Evolutionary conservation across 768 basidiomycete genomes (phyloP), one percentile per base, ranked within the genome.

Genomic region (Termitomyces sp.): DNA sequence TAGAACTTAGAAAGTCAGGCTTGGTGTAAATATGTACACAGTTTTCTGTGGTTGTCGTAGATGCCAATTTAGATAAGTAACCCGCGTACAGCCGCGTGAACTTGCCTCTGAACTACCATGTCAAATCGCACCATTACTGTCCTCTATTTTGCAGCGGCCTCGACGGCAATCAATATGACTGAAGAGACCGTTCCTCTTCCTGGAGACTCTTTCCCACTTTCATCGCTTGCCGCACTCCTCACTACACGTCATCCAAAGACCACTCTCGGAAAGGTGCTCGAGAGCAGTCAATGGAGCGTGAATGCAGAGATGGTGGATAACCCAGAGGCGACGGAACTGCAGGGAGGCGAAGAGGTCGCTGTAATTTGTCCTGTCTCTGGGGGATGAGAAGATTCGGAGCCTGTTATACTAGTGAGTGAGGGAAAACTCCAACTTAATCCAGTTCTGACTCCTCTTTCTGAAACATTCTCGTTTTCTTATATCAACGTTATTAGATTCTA

Each of bases 361-460:
- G 79, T 93, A 28, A 93, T 93, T 46, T 88, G 87, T 63, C 91
- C 89, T 9, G 90, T 93, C 0, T 90, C 88, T 55, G 91, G 92
- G 5, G 91, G 91, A 35, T 91, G 70, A 72, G 36, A 47, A 28
- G 36, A 41, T n/a, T n/a, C 7, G 7, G 40, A 35, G 23, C 14
- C 23, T 3, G 20, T 35, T 26, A 18, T 40, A 9, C 9, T 13
- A 26, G 44, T 48, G 10, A 40, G n/a, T 40, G 26, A 50, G 23
- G 18, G 10, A 4, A 23, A 26, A 26, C 12, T 18, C 8, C 10
- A 16, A 47, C 26, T 35, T 18, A 12, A 35, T 56, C 33, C 14
- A 28, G 14, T 26, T 28, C 32, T 36, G 32, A 48, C 44, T 53
- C 38, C 35, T 30, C 16, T 5, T 56, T 28, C 16, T 14, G 1